Evolutionary conservation across 805 yeast genomes (phyloP).

Genomic region (Starmerella asiatica): DNA sequence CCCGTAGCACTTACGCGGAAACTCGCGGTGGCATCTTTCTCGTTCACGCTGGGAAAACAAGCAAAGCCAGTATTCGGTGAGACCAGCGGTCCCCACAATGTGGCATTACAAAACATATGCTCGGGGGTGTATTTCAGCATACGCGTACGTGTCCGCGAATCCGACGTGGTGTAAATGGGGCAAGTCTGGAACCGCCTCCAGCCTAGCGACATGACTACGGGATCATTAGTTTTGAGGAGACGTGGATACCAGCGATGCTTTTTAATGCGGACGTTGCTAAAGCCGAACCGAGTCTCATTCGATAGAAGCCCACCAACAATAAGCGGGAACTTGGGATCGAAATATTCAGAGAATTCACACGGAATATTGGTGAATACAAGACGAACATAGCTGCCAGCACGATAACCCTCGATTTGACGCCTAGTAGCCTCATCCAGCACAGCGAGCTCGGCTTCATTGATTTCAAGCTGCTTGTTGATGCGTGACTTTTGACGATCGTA

Average conservation of each 20-base stretch:
- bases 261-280: constrained; percentile 83
- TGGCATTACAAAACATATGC: constrained; percentile 90
- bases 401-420: constrained; percentile 72
- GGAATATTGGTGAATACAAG: constrained; percentile 72
- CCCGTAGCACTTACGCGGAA: constrained; percentile 97
- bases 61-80: constrained; percentile 97
- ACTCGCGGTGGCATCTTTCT: constrained; percentile 69
- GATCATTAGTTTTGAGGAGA: constrained; percentile 89
- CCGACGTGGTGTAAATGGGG: constrained; percentile 91
- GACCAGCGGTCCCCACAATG: constrained; percentile 92
- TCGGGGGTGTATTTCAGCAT: constrained; percentile 98
- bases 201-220: constrained; percentile 82
- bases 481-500: constrained; percentile 93
- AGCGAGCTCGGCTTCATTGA: constrained; percentile 58
- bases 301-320: constrained; percentile 82
- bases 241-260: constrained; percentile 98
- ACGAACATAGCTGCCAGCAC: constrained; percentile 89
- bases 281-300: constrained; percentile 87
- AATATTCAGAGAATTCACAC: constrained; percentile 76
- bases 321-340: constrained; percentile 74
- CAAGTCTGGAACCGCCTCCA: constrained; percentile 98
- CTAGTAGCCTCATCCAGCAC: constrained; percentile 66
- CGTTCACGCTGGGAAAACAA: constrained; percentile 81
- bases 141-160: constrained; percentile 93
- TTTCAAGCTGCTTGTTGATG: constrained; percentile 89